Percentiles rank a stretch among this genome's conserved stretches.
Evolutionary conservation across 2,329 filamentous ascomycete genomes (phyloP).

Genomic region (Botrytis elliptica): DNA sequence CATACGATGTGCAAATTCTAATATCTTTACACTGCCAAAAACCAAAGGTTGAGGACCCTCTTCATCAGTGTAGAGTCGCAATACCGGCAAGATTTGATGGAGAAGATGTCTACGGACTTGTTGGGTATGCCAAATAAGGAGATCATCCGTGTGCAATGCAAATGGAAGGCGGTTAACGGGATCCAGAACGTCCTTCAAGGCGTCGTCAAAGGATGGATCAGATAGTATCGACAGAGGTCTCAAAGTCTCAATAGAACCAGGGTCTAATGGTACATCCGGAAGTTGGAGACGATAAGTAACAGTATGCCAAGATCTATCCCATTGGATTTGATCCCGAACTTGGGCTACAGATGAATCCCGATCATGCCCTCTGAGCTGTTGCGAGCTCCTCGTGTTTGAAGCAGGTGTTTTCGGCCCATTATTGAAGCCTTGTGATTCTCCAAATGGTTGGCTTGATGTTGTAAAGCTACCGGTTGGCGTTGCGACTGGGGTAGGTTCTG

Average conservation of each 20-base stretch:
- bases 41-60: constrained; percentile 47
- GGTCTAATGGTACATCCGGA: constrained; percentile 53
- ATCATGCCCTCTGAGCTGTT: not conserved
- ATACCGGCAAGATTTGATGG: constrained; percentile 56
- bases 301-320: constrained; percentile 61
- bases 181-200: constrained; percentile 54
- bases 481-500: constrained; percentile 35
- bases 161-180: constrained; percentile 48
- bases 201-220: constrained; percentile 47
- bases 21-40: constrained; percentile 52
- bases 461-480: constrained; percentile 34
- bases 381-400: constrained; percentile 8
- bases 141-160: constrained; percentile 54
- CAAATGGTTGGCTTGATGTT: constrained; percentile 33
- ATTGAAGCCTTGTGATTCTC: constrained; percentile 23
- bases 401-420: constrained; percentile 7
- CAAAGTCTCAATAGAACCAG: constrained; percentile 25
- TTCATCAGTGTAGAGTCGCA: constrained; percentile 44
- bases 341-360: constrained; percentile 21
- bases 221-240: constrained; percentile 34
- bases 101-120: constrained; percentile 62
- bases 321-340: constrained; percentile 49
- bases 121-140: constrained; percentile 59
- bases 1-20: constrained; percentile 59
- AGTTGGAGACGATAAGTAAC: constrained; percentile 59